Percentiles rank a stretch among this genome's conserved stretches.
These are phyloP conservation scores for Triangularia setosa DNA, from an alignment of 2,329 filamentous ascomycete species.

Conservation along the genomic window DNA sequence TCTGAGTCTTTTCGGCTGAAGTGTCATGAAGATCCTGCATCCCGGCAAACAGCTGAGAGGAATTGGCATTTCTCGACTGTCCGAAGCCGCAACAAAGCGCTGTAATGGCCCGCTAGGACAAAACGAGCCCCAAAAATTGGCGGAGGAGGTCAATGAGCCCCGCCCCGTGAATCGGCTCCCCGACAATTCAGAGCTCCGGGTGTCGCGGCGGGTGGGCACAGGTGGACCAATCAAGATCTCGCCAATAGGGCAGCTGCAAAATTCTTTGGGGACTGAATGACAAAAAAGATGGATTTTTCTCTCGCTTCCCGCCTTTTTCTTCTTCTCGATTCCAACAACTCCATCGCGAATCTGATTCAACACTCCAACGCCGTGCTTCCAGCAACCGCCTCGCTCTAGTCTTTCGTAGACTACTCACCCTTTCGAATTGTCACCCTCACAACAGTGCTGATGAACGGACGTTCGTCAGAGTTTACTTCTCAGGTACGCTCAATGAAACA, in stretches of 20 bases:
- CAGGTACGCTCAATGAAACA: constrained; percentile 55
- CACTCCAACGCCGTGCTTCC: constrained; percentile 10
- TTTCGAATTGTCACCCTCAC: constrained; percentile 34
- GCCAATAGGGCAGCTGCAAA: constrained; percentile 18
- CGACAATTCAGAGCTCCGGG: not conserved
- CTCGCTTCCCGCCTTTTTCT: constrained; percentile 11
- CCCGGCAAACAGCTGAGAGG: not conserved
- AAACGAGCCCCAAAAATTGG: constrained; percentile 2
- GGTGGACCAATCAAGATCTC: constrained; percentile 15
- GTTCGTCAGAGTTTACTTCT: constrained; percentile 80
- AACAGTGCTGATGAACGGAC: constrained; percentile 80
- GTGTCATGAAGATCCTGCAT: not conserved
- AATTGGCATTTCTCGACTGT: not conserved
- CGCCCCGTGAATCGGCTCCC: not conserved
- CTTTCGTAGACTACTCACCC: constrained; percentile 20
- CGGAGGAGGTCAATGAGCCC: not conserved
- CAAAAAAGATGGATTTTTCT: constrained; percentile 20
- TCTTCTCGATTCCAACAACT: constrained; percentile 16
- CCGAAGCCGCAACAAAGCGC: constrained; percentile 17
- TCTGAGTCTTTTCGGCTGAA: not conserved
- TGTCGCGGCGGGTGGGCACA: not conserved
- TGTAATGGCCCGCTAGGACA: not conserved
- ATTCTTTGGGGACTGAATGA: constrained; percentile 19
- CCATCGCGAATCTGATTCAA: constrained; percentile 9
- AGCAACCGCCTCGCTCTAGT: constrained; percentile 21